These are phyloP conservation scores for Acorus gramineus DNA, from an alignment of 106 monocot genomes.

Conservation along the genomic window DNA sequence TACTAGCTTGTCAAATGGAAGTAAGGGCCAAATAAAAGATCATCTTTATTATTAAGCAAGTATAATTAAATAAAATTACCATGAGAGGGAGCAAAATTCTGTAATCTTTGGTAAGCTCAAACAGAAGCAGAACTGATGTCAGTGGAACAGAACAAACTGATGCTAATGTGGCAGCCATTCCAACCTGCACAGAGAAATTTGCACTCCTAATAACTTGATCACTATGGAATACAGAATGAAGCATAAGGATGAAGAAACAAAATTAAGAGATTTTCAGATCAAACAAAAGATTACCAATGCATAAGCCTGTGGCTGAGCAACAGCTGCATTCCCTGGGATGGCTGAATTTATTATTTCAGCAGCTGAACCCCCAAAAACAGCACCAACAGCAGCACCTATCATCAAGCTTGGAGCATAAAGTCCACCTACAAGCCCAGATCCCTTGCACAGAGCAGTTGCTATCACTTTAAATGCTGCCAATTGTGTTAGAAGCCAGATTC, in stretches of 20 bases:
- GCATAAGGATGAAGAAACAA: too few relatives aligned
- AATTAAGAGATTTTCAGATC: not conserved
- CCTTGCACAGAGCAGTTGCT: constrained; percentile 96
- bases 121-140: constrained; percentile 94
- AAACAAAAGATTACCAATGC: constrained; percentile 57
- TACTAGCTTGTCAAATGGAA: too few relatives aligned
- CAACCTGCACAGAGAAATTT: constrained; percentile 48
- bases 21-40: too few relatives aligned
- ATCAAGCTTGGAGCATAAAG: constrained; percentile 99
- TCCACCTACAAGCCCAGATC: constrained; percentile 97
- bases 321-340: constrained; percentile 89
- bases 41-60: too few relatives aligned
- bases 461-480: constrained; percentile 89
- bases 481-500: constrained; percentile 98
- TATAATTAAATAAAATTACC: constrained; percentile 28
- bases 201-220: not conserved
- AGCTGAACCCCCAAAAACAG: constrained; percentile 98
- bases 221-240: too few relatives aligned
- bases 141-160: constrained; percentile 99
- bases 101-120: constrained; percentile 98
- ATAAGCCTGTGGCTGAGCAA: constrained; percentile 99
- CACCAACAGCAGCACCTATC: constrained; percentile 99
- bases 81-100: constrained; percentile 94
- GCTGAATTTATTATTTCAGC: constrained; percentile 91
- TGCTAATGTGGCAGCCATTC: constrained; percentile 98